Evolutionary conservation across 345 rosid species (phyloP).

Genomic region (Dipteronia dyeriana): DNA sequence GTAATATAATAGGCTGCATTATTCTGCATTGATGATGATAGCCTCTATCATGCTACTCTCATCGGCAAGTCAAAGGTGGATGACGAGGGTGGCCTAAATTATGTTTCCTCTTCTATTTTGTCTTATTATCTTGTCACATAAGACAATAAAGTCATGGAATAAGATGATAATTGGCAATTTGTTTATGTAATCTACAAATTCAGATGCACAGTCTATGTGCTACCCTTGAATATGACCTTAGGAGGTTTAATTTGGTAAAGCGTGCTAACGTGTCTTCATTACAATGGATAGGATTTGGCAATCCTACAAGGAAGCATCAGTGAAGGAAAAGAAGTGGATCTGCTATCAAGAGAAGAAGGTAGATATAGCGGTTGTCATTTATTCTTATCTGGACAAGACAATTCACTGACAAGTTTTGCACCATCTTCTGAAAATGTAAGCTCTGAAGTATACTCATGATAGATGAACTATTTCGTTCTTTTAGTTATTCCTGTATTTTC

Average conservation of each 20-base stretch:
- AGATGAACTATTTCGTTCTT: background rate
- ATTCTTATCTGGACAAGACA: constrained; percentile 46
- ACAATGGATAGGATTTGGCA: constrained; percentile 20
- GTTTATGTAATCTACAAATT: background rate
- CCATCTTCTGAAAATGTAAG: constrained; percentile 42
- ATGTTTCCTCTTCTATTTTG: background rate
- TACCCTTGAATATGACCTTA: background rate
- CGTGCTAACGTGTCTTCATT: background rate
- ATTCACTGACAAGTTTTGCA: constrained; percentile 25
- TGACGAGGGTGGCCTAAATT: background rate
- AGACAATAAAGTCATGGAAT: background rate
- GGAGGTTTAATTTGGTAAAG: background rate
- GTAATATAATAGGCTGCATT: background rate
- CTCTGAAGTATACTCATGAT: background rate
- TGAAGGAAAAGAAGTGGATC: constrained; percentile 14
- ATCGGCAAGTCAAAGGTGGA: background rate
- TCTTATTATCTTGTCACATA: background rate
- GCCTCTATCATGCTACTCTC: background rate
- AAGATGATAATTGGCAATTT: background rate
- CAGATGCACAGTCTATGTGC: background rate
- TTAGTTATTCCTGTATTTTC: background rate
- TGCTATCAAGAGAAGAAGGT: constrained; percentile 19
- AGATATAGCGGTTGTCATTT: constrained; percentile 26
- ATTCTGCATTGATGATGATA: background rate
- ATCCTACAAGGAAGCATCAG: background rate